Conservation (phyloP, 2,329 filamentous ascomycete genomes). For the Fragosphaeria purpurea region DNA sequence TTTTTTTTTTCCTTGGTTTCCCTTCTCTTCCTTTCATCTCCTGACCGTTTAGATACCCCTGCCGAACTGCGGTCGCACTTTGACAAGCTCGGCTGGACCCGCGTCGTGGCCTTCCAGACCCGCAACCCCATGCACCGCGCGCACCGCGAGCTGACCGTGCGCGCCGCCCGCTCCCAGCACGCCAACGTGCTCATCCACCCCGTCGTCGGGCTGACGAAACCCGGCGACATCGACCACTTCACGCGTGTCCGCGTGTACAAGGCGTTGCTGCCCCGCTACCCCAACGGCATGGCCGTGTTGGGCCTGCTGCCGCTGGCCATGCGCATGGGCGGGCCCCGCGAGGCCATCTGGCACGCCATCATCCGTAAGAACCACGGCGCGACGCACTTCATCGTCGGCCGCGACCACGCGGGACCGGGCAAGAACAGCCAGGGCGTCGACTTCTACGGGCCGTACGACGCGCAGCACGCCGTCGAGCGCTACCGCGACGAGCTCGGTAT, state of each 20-base stretch:
- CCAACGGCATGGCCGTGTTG: conserved; percentile 97
- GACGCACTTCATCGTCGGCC: conserved; percentile 97
- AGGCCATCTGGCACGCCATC: conserved; percentile 99
- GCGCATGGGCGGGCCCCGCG: conserved; percentile 97
- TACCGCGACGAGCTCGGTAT: conserved; percentile 95
- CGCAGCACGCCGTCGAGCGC: conserved; percentile 91
- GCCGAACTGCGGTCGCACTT: conserved; percentile 93
- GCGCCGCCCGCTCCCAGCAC: conserved; percentile 87
- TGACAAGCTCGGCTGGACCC: conserved; percentile 98
- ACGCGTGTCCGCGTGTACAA: conserved; percentile 98
- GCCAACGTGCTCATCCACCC: conserved; percentile 99
- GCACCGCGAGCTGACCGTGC: conserved; percentile 94
- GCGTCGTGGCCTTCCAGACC: conserved; percentile 98
- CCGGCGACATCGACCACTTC: conserved; percentile 99
- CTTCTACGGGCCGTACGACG: conserved; percentile 97
- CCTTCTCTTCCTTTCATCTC: no score
- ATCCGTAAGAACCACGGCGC: conserved; percentile 99
- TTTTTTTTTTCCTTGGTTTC: not conserved
- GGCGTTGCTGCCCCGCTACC: conserved; percentile 89
- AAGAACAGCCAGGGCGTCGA: conserved; percentile 97
- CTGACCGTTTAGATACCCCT: conserved; percentile 57
- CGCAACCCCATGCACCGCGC: conserved; percentile 99
- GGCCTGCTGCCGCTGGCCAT: conserved; percentile 92
- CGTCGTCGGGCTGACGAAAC: conserved; percentile 96
- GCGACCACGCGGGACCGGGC: conserved; percentile 94